Conservation (phyloP, 257 asterid species). For the Solanum pennellii region DNA sequence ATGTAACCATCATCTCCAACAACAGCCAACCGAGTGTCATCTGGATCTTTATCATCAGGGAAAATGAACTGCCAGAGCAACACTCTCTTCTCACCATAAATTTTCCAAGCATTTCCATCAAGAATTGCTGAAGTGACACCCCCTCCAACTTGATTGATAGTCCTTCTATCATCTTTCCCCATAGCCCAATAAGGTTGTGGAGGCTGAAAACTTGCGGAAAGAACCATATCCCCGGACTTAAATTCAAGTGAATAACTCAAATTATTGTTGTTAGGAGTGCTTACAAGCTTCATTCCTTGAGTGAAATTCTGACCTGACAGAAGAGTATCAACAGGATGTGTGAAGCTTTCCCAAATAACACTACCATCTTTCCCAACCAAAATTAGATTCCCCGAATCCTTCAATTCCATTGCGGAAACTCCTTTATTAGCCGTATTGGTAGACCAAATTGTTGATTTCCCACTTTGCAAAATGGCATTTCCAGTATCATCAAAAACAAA, state of each 20-base stretch:
- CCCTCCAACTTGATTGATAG: slow-evolving; percentile 42
- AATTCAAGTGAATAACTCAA: slow-evolving; percentile 68
- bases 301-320: slow-evolving; percentile 50
- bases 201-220: slow-evolving; percentile 44
- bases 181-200: slow-evolving; percentile 88
- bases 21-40: slow-evolving; percentile 65
- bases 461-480: slow-evolving; percentile 48
- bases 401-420: slow-evolving; percentile 57
- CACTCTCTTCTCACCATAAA: slow-evolving; percentile 28
- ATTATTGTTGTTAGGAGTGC: slow-evolving; percentile 41
- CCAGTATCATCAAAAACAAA: slow-evolving; percentile 53
- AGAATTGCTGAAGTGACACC: slow-evolving; percentile 36
- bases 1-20: slow-evolving; percentile 52
- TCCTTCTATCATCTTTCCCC: slow-evolving; percentile 49
- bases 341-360: slow-evolving; percentile 66
- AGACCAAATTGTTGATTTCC: slow-evolving; percentile 56
- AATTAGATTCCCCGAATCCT: slow-evolving; percentile 66
- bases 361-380: slow-evolving; percentile 42
- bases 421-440: slow-evolving; percentile 45
- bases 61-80: slow-evolving; percentile 72
- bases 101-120: slow-evolving; percentile 66
- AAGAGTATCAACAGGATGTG: slow-evolving; percentile 71
- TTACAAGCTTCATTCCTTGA: slow-evolving; percentile 58
- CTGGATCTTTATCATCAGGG: slow-evolving; percentile 18
- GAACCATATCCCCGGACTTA: slow-evolving; percentile 59